Conservation (phyloP, 2,329 filamentous ascomycete species). For the Talaromyces islandicus region DNA sequence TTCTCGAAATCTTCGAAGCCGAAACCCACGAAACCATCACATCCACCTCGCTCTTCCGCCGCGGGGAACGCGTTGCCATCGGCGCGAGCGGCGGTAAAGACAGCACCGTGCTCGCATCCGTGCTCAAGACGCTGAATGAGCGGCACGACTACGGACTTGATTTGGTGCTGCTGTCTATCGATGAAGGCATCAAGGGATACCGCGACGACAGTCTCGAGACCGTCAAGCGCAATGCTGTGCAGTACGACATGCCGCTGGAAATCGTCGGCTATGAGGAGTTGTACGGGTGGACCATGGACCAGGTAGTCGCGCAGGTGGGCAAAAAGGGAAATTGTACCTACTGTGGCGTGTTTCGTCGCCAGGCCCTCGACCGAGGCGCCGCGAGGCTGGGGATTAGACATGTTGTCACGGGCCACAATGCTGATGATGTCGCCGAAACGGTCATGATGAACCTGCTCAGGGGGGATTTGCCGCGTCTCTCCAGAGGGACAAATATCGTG, state of each 20-base stretch:
- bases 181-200: conserved; percentile 96
- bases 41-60: conserved; percentile 70
- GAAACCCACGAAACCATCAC: conserved; percentile 92
- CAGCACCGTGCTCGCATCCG: conserved; percentile 89
- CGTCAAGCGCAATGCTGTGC: conserved; percentile 84
- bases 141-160: conserved; percentile 81
- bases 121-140: conserved; percentile 91
- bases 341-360: conserved; percentile 90
- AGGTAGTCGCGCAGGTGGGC: conserved; percentile 90
- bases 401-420: conserved; percentile 96
- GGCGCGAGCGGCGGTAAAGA: conserved; percentile 97
- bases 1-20: conserved; percentile 79
- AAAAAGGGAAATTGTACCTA: conserved; percentile 99
- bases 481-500: conserved; percentile 83
- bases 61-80: conserved; percentile 83
- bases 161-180: conserved; percentile 81
- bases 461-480: conserved; percentile 80
- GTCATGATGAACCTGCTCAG: conserved; percentile 95
- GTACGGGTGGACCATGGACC: conserved; percentile 99
- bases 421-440: conserved; percentile 94
- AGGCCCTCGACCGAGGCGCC: conserved; percentile 88
- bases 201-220: conserved; percentile 94
- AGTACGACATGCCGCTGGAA: conserved; percentile 86
- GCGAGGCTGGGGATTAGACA: conserved; percentile 82
- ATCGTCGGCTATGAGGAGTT: conserved; percentile 91